These are phyloP conservation scores for Rhodotorula paludigena DNA, from an alignment of 768 basidiomycete genomes.

Conservation along the genomic window DNA sequence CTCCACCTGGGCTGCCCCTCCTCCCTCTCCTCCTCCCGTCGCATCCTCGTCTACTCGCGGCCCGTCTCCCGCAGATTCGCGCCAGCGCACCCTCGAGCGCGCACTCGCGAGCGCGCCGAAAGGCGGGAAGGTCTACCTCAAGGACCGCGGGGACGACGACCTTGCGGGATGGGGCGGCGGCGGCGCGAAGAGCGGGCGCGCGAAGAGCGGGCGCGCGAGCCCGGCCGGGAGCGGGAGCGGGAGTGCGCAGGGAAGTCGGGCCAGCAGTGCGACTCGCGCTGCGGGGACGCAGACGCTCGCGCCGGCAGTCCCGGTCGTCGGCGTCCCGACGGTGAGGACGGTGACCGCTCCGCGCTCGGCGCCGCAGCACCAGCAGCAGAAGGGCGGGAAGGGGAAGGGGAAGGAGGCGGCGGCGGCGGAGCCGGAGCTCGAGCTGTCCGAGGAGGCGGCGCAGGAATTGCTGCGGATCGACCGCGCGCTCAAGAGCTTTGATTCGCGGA, in stretches of 20 bases:
- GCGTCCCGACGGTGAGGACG: neutral
- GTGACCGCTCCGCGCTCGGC: neutral
- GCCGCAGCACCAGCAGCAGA: neutral
- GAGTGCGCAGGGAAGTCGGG: neutral
- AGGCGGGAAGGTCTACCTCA: conserved; percentile 11
- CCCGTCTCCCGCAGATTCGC: neutral
- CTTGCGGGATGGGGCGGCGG: neutral
- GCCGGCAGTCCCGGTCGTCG: neutral
- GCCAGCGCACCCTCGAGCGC: neutral
- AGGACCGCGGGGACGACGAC: conserved; percentile 1
- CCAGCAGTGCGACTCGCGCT: neutral
- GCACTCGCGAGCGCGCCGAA: neutral
- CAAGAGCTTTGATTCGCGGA: neutral
- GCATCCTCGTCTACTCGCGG: neutral
- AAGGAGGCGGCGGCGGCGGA: neutral
- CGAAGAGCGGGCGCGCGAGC: too few species aligned
- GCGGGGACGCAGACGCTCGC: too few species aligned
- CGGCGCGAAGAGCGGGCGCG: too few species aligned
- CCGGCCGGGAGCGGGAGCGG: neutral
- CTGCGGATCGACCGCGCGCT: conserved; percentile 6
- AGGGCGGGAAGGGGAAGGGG: conserved; percentile 8
- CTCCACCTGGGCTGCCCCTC: conserved; percentile 1
- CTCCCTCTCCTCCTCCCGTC: neutral
- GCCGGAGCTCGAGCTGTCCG: conserved; percentile 5
- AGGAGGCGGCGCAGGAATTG: conserved; percentile 5